Evolutionary conservation across 176 grass and related monocot species (phyloP).

Genomic region (Rhynchospora pubera): DNA sequence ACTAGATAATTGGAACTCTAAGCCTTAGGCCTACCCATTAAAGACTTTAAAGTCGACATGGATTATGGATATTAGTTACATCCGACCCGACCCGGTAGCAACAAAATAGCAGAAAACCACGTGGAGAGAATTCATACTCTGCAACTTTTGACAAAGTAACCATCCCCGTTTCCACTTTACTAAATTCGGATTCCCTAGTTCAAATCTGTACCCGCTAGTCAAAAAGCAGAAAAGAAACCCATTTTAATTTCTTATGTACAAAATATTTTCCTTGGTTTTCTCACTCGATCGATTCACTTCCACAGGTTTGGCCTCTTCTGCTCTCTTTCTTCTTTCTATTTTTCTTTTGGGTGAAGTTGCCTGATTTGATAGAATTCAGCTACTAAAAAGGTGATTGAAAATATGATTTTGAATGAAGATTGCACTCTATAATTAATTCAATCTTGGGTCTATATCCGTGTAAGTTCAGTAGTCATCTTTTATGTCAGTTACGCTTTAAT

Average conservation of each 20-base stretch:
- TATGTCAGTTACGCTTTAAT: neutral
- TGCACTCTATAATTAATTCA: neutral
- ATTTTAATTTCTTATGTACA: neutral
- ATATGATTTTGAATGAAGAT: neutral
- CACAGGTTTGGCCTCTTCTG: neutral
- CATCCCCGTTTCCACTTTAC: constrained; percentile 4
- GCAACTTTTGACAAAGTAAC: neutral
- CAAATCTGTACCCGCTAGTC: neutral
- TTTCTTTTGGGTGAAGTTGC: neutral
- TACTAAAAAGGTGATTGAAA: neutral
- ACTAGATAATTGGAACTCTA: too few relatives aligned
- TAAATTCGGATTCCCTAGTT: neutral
- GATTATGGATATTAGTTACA: too few relatives aligned
- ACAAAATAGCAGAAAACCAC: neutral
- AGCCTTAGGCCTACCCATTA: too few relatives aligned
- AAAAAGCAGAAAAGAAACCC: neutral
- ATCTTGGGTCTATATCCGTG: neutral
- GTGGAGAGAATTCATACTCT: neutral
- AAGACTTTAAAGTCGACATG: too few relatives aligned
- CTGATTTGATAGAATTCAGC: neutral
- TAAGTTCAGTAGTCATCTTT: neutral
- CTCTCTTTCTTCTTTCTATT: neutral
- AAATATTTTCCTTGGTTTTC: neutral
- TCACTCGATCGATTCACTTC: neutral
- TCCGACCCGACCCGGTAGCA: neutral